Percentiles rank a stretch among this genome's conserved stretches.
phyloP scores from a whole-genome alignment of 1,139 yeast genomes.

The Kodamaea suecica region DNA sequence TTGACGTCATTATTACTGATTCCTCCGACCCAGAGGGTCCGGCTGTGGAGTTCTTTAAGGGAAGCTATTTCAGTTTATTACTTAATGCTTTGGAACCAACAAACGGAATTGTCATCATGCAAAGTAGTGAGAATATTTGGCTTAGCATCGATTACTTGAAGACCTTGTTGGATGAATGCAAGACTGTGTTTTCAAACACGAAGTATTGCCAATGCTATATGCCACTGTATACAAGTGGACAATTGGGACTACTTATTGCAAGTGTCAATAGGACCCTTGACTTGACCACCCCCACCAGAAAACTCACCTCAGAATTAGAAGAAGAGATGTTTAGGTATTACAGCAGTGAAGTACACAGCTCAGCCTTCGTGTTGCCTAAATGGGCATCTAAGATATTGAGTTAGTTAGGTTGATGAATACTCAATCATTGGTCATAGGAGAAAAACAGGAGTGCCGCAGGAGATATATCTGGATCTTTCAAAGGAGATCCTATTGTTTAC shows the following conservation, averaged over 20 bases:
- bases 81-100: constrained; percentile 59
- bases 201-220: constrained; percentile 82
- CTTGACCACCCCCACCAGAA: constrained; percentile 56
- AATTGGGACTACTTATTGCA: constrained; percentile 83
- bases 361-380: constrained; percentile 82
- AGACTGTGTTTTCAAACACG: constrained; percentile 73
- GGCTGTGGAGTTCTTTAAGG: constrained; percentile 88
- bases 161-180: constrained; percentile 58
- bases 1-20: constrained; percentile 90
- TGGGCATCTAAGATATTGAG: constrained; percentile 59
- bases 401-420: neutral
- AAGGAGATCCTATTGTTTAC: no score
- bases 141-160: constrained; percentile 67
- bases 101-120: constrained; percentile 84
- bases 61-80: constrained; percentile 72
- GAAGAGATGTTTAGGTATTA: constrained; percentile 63
- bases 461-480: no score
- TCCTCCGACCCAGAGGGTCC: constrained; percentile 99
- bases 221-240: constrained; percentile 97
- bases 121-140: constrained; percentile 92
- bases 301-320: constrained; percentile 45
- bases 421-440: no score
- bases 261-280: constrained; percentile 54
- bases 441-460: no score
- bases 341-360: constrained; percentile 65